Base-by-base conservation (phyloP, 2,329 filamentous ascomycete genomes). In the Cladosporium halotolerans region DNA sequence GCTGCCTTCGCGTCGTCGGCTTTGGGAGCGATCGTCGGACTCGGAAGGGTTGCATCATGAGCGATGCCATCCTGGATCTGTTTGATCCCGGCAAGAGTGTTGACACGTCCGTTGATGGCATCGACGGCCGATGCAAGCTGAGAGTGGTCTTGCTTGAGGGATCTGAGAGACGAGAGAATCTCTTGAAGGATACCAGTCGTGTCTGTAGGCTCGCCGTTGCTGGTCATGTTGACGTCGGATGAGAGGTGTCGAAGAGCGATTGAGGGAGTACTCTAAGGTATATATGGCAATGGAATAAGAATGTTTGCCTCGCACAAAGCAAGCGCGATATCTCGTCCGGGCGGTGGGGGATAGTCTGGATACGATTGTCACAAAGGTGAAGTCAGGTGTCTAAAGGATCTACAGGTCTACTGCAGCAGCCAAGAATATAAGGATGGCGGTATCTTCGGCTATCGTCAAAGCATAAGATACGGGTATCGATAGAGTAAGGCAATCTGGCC, bases 41-140 rank as follows among this genome's bases (percentile, higher is more conserved):
- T 63, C 3, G 64, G 60, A 43, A 57, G 57, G 14, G 54, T 53
- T 23, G 60, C 60, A 59, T 69, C 65, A 33, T 67, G 62, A 38
- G 62, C 62, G 43, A 77, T 76, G 49, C 73, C 74, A 58, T 81
- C 78, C 56, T 76, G 72, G 32, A 81, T 70, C 59, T 79, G 74
- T 67, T 81, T 82, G 60, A 83, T 75, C 44, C 79, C 78, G 28
- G 79, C 76, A 32, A 83, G 70, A 44, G 80, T 77, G 64, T 84
- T 83, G 55, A 85, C 78, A 52, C 80, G 76, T 47, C 79, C 80
- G 60, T 81, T 79, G 68, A 84, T 82, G 41, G 75, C 74, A 66
- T 84, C 80, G 40, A 84, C 76, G 46, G 76, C 74, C 42, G 78
- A 74, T 36, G 79, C 72, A 42, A 85, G 74, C 38, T 77, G 71